Conservation (phyloP, 129 eudicot species). For the Chrysanthemum lavandulifolium region DNA sequence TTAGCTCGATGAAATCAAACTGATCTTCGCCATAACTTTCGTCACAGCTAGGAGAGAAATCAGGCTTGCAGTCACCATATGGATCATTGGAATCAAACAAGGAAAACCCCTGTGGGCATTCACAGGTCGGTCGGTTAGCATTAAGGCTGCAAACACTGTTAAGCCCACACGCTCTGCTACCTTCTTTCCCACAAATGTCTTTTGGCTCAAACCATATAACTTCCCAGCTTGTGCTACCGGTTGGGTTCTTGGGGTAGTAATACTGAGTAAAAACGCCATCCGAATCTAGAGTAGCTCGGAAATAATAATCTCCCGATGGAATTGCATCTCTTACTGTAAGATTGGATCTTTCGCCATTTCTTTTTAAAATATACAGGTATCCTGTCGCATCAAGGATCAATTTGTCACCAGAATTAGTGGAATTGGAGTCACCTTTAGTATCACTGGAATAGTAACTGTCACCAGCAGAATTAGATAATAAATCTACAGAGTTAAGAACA, state of each 20-base stretch:
- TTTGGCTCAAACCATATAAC: conserved; percentile 5
- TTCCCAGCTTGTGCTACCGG: conserved; percentile 8
- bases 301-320: conserved; percentile 19
- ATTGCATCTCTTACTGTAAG: background rate
- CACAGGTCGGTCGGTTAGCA: conserved; percentile 25
- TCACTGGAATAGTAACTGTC: conserved; percentile 9
- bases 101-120: conserved; percentile 38
- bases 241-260: conserved; percentile 21
- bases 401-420: conserved; percentile 11
- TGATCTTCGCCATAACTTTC: background rate
- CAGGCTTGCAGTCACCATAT: conserved; percentile 37
- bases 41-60: conserved; percentile 29
- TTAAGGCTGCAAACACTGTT: conserved; percentile 36
- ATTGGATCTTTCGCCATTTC: background rate
- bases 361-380: background rate
- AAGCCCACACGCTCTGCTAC: conserved; percentile 43
- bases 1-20: conserved; percentile 16
- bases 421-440: conserved; percentile 10
- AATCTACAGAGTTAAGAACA: background rate
- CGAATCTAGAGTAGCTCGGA: conserved; percentile 31
- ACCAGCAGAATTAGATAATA: background rate
- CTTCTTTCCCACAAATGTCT: background rate
- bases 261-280: conserved; percentile 50
- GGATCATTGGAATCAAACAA: conserved; percentile 39
- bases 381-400: conserved; percentile 35